Base-by-base conservation (phyloP, 352 stramenopile species). In the Globisporangium viniferum region DNA sequence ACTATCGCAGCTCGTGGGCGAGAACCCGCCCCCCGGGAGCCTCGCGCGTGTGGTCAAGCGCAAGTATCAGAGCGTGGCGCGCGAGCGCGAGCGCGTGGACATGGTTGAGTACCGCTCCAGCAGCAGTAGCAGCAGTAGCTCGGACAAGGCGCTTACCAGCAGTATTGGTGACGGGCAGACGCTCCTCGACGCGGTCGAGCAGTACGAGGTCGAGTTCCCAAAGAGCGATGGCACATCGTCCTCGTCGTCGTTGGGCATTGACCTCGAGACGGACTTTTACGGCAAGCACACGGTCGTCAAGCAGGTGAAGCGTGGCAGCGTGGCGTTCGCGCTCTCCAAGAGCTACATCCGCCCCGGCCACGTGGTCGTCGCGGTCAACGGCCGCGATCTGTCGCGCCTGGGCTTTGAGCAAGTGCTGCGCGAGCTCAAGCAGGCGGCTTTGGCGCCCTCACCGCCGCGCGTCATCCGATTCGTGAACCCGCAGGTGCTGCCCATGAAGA, bases 121-220 rank as follows among this genome's bases (percentile, higher is more conserved):
- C 14, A 46, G 39, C 12, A 56, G 69, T 57, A 65, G 22, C 36
- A 62, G 20, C 33, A 48, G 29, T 7, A 48, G 29, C 7, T 51
- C 18, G 9, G 31, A 53, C 3, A 22, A 31, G n/a, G 20, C 5
- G n/a, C 20, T 35, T 22, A 12, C 9, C 22, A 31, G 4, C 24
- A 27, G 33, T 15, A 15, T 6, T 18, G 12, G 39, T 18, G 8
- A 18, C 24, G 81, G 71, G 70, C 76, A 71, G 41, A 79, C 27
- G 65, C 68, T 46, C 12, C n/a, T 79, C 10, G 77, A 86, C 55
- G 75, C 74, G 2, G 65, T 89, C 33, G 70, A 71, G 59, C 68
- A 80, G 33, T 89, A 86, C 61, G 80, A 89, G 20, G 67, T 89
- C 48, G 80, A 86, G 64, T 89, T 89, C 60, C 78, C 74, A n/a